phyloP scores from a whole-genome alignment of 352 stramenopile species.

The Globisporangium abappressorium region DNA sequence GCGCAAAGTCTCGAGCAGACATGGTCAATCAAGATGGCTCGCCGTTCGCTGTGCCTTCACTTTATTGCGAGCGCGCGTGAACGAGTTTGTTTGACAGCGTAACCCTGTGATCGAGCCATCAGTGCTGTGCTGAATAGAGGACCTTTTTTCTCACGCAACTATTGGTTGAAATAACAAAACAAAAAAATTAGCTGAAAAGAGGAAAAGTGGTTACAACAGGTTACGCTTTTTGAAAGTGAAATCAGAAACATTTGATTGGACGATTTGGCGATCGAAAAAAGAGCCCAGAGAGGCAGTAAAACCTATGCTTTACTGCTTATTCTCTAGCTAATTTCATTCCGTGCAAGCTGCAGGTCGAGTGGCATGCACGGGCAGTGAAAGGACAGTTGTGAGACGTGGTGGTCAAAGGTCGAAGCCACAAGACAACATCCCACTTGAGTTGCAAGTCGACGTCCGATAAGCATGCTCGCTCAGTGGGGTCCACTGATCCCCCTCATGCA shows the following conservation, averaged over 20 bases:
- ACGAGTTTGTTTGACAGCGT: neutral
- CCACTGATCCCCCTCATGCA: neutral
- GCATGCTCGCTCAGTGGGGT: neutral
- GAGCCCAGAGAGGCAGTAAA: neutral
- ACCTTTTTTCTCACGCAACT: neutral
- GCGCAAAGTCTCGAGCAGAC: conserved; percentile 69
- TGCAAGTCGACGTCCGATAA: neutral
- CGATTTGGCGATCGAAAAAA: neutral
- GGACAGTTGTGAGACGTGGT: neutral
- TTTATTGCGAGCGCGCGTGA: neutral
- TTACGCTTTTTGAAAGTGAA: neutral
- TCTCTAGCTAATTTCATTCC: neutral
- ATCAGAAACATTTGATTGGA: neutral
- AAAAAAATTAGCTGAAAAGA: neutral
- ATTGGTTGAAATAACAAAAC: neutral
- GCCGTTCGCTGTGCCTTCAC: neutral
- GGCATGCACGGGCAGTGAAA: neutral
- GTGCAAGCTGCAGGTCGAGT: neutral
- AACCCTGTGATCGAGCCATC: neutral
- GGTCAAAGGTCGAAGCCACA: neutral
- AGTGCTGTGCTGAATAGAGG: neutral
- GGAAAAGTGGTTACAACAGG: neutral
- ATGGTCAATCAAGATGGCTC: conserved; percentile 12
- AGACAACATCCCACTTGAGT: neutral
- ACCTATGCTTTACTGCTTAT: neutral